Base-by-base conservation (phyloP, 2,329 filamentous ascomycete genomes). In the Aspergillus unguis region DNA sequence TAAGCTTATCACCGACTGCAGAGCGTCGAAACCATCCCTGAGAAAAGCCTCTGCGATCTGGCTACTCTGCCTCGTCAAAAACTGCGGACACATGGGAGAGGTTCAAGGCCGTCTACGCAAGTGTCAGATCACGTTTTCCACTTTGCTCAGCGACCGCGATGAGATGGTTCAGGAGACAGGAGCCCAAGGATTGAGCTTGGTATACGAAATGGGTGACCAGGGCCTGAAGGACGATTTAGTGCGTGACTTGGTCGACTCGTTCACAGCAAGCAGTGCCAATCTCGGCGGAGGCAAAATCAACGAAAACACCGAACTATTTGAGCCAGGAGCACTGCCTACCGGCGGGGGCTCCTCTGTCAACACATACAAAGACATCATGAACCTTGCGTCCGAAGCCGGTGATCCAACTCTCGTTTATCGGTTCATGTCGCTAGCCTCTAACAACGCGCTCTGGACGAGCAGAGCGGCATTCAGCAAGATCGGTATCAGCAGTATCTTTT, bases 351-450 rank as follows among this genome's bases (percentile, higher is more conserved):
- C 82, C 60, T 91, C 91, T 0, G 83, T 97, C 50, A 96, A 90
- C 0, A 97, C 92, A 0, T 99, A 99, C 76, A 96, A 95, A 68
- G 94, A 99, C 65, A 97, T 99, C 60, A 88, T 99, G 71, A 94
- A 81, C 61, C 78, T 99, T 44, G 94, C 94, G n/a, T 90, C 92
- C 40, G 94, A 99, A 73, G 92, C 96, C 32, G 94, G 94, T 8
- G 92, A 99, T 64, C 92, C 94, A 53, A 92, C 88, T 61, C 78
- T 99, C n/a, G 89, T 97, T 1, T 99, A 99, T 76, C 90, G 92
- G 56, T 97, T 99, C 74, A 99, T 99, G 94, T 92, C 92, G 0
- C 80, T 99, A 60, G 94, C 94, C 2, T 90, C 91, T 1, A 96
- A 96, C 65, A 95, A 95, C 44, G 91, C 92, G 0, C 95, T 95